phyloP scores from a whole-genome alignment of 371 early-diverging fungal genomes.

The Actinomortierella wolfii region DNA sequence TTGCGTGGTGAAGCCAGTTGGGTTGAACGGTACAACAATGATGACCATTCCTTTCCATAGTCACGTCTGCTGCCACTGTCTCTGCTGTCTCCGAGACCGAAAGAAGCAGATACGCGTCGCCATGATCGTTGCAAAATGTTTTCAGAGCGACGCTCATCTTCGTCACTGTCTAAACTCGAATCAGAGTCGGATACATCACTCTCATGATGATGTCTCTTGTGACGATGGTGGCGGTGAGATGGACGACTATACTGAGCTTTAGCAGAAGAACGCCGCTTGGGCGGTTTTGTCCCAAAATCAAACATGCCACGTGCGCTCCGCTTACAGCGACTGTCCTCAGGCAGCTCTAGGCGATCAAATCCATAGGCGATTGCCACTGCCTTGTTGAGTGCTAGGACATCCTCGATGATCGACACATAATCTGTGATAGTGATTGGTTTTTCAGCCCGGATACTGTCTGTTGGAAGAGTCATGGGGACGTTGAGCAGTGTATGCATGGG shows the following conservation, averaged over 20 bases:
- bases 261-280: too few relatives aligned
- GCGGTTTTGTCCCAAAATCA: too few relatives aligned
- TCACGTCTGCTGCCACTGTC: too few relatives aligned
- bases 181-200: neutral
- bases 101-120: too few relatives aligned
- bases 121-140: neutral
- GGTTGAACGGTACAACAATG: too few relatives aligned
- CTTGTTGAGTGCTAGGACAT: conserved; percentile 61
- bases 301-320: too few relatives aligned
- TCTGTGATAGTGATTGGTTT: conserved; percentile 52
- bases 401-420: conserved; percentile 69
- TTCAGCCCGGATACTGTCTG: conserved; percentile 56
- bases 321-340: conserved; percentile 18
- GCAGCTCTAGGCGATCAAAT: conserved; percentile 49
- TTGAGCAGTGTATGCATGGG: conserved; percentile 20
- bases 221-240: conserved; percentile 7
- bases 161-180: conserved; percentile 4
- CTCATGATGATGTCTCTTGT: conserved; percentile 1
- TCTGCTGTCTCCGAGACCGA: too few relatives aligned
- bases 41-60: too few relatives aligned
- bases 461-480: conserved; percentile 49
- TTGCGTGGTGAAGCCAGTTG: conserved; percentile 18
- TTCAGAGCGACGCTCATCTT: conserved; percentile 1
- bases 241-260: conserved; percentile 7
- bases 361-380: conserved; percentile 66